These are phyloP conservation scores for Spergularia marina DNA, from an alignment of 148 eudicot species.

Conservation along the genomic window DNA sequence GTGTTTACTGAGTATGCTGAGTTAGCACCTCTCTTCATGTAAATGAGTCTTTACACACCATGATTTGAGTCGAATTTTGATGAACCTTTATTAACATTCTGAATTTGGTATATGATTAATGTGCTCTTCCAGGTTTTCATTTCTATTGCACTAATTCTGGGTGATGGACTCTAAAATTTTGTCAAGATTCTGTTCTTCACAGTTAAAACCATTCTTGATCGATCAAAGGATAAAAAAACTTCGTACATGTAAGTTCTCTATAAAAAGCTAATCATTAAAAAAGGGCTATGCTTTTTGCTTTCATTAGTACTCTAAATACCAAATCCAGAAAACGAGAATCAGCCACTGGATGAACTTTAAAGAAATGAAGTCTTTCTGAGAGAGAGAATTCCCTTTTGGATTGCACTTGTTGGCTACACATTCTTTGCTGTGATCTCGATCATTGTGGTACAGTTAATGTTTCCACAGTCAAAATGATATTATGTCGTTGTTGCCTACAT, in stretches of 20 bases:
- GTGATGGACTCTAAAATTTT: conserved; percentile 73
- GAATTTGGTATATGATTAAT: neutral
- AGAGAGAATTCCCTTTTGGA: conserved; percentile 56
- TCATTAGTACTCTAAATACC: conserved; percentile 1
- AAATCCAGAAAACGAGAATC: conserved; percentile 24
- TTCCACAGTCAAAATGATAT: conserved; percentile 68
- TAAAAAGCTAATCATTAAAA: neutral
- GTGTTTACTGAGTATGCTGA: conserved; percentile 17
- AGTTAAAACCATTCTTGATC: conserved; percentile 30
- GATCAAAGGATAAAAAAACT: conserved; percentile 18
- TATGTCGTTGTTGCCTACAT: conserved; percentile 53
- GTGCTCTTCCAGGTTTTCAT: conserved; percentile 57
- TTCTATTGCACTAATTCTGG: conserved; percentile 68
- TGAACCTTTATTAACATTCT: conserved; percentile 18
- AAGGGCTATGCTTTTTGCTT: neutral
- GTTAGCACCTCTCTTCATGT: too few relatives aligned
- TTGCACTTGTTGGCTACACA: conserved; percentile 45
- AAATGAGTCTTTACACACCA: too few relatives aligned
- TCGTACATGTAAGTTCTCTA: conserved; percentile 3
- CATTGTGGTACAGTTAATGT: conserved; percentile 49
- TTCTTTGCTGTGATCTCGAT: conserved; percentile 38
- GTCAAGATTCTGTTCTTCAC: conserved; percentile 45
- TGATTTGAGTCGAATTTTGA: too few relatives aligned
- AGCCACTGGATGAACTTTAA: conserved; percentile 23
- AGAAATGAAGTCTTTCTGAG: conserved; percentile 44